Base-by-base conservation (phyloP, 257 asterid species). In the Gentiana dahurica region DNA sequence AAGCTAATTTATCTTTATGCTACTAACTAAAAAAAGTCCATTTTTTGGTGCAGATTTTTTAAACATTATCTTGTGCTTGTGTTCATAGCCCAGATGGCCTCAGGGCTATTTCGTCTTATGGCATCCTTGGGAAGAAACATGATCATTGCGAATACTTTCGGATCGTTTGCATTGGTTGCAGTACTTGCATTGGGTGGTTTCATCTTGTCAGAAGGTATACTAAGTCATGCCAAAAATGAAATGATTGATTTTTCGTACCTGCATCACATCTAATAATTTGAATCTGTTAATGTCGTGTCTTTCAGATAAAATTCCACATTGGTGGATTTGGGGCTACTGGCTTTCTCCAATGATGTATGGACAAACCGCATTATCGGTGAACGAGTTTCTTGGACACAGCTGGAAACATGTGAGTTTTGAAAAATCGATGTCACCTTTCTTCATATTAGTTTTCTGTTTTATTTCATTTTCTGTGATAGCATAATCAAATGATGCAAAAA, bases 241-340 rank as follows among this genome's bases (percentile, higher is more conserved):
- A 34, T 24, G 36, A 9, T n/a, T 3, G 10, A 41, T 13, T 56
- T n/a, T 54, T 56, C 12, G 34, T 24, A 8, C 12, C 39, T 11
- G 24, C 39, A 33, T 48, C 48, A 12, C 37, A 47, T n/a, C 35
- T 38, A 38, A 41, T 35, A 4, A 8, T 13, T 36, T n/a, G 62
- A 37, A 36, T 36, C 43, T 32, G 3, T 58, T 44, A 37, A 36
- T 58, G 44, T 33, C 54, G 36, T 8, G 47, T 61, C 13, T 24
- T 36, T 62, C 75, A 81, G 94, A 71, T 33, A 50, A 75, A 39
- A 68, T 84, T 48, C 78, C 65, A 35, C 65, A 59, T 38, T 87
- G 94, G 92, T 82, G 90, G 87, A 68, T 81, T 49, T 81, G 96
- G 91, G 89, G 94, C 2, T 87, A 84, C 63, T 87, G 92, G 92